Percentiles rank a stretch among this genome's conserved stretches.
These are phyloP conservation scores for Candida montana DNA, from an alignment of 805 yeast genomes.

Conservation along the genomic window DNA sequence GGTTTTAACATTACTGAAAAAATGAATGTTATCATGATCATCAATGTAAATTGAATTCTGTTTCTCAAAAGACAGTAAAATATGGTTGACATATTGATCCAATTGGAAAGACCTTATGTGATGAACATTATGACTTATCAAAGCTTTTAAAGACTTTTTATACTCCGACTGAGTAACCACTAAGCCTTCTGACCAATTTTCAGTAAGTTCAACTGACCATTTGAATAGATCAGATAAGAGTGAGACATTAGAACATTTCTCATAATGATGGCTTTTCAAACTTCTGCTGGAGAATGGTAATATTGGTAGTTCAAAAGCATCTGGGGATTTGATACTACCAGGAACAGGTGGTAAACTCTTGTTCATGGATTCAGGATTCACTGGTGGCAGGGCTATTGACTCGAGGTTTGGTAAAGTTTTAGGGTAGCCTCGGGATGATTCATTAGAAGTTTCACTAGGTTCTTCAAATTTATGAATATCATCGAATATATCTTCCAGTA, in stretches of 20 bases:
- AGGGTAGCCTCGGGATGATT: neutral
- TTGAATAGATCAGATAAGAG: conserved; percentile 42
- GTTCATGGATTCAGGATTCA: neutral
- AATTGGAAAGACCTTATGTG: conserved; percentile 45
- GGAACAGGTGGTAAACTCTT: conserved; percentile 38
- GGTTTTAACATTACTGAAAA: conserved; percentile 26
- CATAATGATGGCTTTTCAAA: conserved; percentile 43
- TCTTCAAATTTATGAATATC: neutral
- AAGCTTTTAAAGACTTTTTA: conserved; percentile 44
- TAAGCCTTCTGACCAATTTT: conserved; percentile 49
- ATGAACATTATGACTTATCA: conserved; percentile 47
- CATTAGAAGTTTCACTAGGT: conserved; percentile 8
- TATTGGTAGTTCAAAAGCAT: conserved; percentile 40
- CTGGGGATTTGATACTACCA: conserved; percentile 29
- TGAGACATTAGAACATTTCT: conserved; percentile 42
- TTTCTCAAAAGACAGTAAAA: conserved; percentile 37
- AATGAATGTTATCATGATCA: conserved; percentile 23
- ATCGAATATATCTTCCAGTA: conserved; percentile 1
- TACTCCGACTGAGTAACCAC: conserved; percentile 47
- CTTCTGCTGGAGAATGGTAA: conserved; percentile 51
- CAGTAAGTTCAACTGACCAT: conserved; percentile 47
- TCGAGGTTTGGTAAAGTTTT: conserved; percentile 7
- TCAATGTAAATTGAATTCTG: conserved; percentile 40
- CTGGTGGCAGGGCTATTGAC: conserved; percentile 11
- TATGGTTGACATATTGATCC: conserved; percentile 45